Base-by-base conservation (phyloP, 106 monocot species). In the Iris macrosiphon region DNA sequence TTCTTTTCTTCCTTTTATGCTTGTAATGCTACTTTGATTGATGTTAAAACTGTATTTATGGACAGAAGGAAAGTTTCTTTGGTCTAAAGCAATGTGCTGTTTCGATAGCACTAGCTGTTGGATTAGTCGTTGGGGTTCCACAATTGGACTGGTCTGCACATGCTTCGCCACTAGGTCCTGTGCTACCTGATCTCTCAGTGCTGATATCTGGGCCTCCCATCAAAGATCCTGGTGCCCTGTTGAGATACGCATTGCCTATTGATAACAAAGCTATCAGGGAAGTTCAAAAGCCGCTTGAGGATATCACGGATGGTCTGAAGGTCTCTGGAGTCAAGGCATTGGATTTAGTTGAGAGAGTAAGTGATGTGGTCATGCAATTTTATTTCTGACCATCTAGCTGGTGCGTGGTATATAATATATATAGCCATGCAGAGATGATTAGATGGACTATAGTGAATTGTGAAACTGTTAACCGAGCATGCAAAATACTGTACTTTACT, bases 191-290 rank as follows among this genome's bases (percentile, higher is more conserved):
- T 40, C 58, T 98, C 1, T 82, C 96, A 2, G 96, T 98, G n/a
- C 57, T 98, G 26, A 98, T 98, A 23, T 98, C 96, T 39, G 96
- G 96, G 0, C 96, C 96, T 17, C 96, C 96, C 6, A 90, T 98
- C 55, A 98, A 98, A 60, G 96, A 98, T 69, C 96, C 96, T 6
- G 71, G 77, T 66, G 82, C 82, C 25, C 67, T 98, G 64, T 41
- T 98, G 52, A 77, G 96, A 70, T 69, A 98, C 75, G 90, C 80
- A 22, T 56, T 98, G 63, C 96, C 96, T 9, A 98, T 98, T 34
- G 43, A 98, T 40, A 98, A 90, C 42, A 98, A 98, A 62, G 96
- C 86, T 51, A 75, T 87, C 12, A 60, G 66, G 34, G 66, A 66
- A 33, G 66, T 66, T 47, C 90, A 98, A 62, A 98, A 83, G 65